A percentile compares a stretch with the other conserved stretches of the same genome.
Conservation (phyloP, 139 green algal species). For the Closterium sp. region DNA sequence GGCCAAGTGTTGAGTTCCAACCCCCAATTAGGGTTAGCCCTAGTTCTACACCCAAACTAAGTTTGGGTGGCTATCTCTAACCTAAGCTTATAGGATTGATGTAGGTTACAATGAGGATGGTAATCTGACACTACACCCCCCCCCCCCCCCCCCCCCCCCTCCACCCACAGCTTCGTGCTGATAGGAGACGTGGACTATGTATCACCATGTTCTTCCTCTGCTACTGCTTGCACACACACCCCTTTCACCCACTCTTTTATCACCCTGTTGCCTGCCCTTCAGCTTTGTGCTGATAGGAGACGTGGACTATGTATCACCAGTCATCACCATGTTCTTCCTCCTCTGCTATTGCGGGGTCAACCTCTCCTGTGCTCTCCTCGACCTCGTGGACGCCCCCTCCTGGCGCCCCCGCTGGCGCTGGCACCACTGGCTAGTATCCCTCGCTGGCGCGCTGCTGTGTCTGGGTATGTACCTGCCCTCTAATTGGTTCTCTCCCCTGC, state of each 20-base stretch:
- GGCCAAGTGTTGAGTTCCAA: too few relatives aligned
- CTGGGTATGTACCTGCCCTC: background rate
- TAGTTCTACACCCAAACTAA: too few relatives aligned
- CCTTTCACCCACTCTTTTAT: too few relatives aligned
- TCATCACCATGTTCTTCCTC: slow-evolving; percentile 52
- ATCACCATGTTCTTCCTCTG: slow-evolving; percentile 57
- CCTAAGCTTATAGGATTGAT: too few relatives aligned
- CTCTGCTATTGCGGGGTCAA: slow-evolving; percentile 45
- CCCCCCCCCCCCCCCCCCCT: too few relatives aligned
- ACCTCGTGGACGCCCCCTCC: slow-evolving; percentile 18
- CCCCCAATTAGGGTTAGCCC: too few relatives aligned
- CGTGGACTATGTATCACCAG: slow-evolving; percentile 34
- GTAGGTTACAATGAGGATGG: too few relatives aligned
- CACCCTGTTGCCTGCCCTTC: background rate
- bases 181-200: slow-evolving; percentile 52
- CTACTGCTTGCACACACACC: too few relatives aligned
- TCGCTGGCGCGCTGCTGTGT: slow-evolving; percentile 10
- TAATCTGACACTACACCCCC: too few relatives aligned
- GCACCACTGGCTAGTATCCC: slow-evolving; percentile 20
- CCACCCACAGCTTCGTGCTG: slow-evolving; percentile 6
- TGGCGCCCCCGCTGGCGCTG: slow-evolving; percentile 38
- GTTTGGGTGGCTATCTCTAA: too few relatives aligned
- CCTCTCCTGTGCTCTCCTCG: slow-evolving; percentile 34
- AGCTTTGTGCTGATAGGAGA: slow-evolving; percentile 16
- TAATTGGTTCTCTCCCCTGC: background rate